A percentile compares a stretch with the other conserved stretches of the same genome.
Conservation (phyloP, 257 asterid genomes). For the Linderniella brevidens region DNA sequence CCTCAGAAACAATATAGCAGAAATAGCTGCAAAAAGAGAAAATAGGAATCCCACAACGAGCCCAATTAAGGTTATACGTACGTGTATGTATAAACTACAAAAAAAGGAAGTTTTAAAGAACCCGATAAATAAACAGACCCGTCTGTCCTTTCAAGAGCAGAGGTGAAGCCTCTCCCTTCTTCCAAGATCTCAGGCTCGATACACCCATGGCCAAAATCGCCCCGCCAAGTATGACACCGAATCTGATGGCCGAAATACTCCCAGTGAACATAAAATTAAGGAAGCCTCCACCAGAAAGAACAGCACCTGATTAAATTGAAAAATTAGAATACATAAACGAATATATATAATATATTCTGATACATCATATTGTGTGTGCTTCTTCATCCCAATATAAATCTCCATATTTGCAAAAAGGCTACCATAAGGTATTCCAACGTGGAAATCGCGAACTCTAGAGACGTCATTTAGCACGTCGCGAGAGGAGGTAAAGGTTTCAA, state of each 20-base stretch:
- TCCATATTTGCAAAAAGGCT: too few relatives aligned
- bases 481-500: constrained; percentile 60
- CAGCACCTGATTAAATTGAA: constrained; percentile 33
- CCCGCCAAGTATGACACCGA: constrained; percentile 79
- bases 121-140: constrained; percentile 24
- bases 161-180: constrained; percentile 42
- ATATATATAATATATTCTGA: too few relatives aligned
- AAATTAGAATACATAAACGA: neutral
- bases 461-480: constrained; percentile 39
- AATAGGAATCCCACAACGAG: constrained; percentile 2
- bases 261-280: constrained; percentile 72
- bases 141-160: constrained; percentile 66
- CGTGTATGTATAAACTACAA: neutral
- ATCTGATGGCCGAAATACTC: constrained; percentile 61
- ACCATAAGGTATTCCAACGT: constrained; percentile 92
- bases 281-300: constrained; percentile 66
- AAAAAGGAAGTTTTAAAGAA: constrained; percentile 3
- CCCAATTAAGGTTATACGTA: neutral
- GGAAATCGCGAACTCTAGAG: constrained; percentile 61
- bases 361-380: too few relatives aligned
- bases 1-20: constrained; percentile 57
- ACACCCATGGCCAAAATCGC: constrained; percentile 65
- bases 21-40: constrained; percentile 61
- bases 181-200: constrained; percentile 76
- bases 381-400: too few relatives aligned